Percentiles rank a stretch among this genome's conserved stretches.
phyloP scores from a whole-genome alignment of 345 rosid genomes.

The Bruguiera sexangula region DNA sequence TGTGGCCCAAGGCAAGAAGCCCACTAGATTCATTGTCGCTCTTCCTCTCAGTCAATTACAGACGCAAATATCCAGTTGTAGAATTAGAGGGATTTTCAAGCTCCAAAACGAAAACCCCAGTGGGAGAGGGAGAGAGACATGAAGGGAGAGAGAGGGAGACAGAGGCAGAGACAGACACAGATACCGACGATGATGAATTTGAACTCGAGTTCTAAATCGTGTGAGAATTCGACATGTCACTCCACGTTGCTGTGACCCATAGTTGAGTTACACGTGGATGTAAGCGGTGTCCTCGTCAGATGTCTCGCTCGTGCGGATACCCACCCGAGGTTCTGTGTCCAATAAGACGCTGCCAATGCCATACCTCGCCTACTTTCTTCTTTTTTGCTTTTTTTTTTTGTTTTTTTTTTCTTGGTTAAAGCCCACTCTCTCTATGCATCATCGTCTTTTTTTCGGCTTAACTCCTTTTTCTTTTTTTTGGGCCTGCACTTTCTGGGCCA shows the following conservation, averaged over 20 bases:
- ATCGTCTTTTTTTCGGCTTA: no score
- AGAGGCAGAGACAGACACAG: neutral
- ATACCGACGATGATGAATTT: no score
- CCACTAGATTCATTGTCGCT: slow-evolving; percentile 35
- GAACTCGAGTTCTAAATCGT: neutral
- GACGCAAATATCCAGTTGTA: neutral
- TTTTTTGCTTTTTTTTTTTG: neutral
- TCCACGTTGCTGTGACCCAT: slow-evolving; percentile 58
- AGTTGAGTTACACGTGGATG: slow-evolving; percentile 34
- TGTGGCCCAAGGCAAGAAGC: slow-evolving; percentile 33
- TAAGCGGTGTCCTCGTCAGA: slow-evolving; percentile 1
- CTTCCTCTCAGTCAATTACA: neutral
- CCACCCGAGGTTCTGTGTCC: neutral
- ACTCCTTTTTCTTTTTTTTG: no score
- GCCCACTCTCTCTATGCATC: no score
- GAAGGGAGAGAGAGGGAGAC: neutral
- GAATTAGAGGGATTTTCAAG: neutral
- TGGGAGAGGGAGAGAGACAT: neutral
- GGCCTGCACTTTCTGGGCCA: neutral
- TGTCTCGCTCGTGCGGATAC: neutral
- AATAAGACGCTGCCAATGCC: slow-evolving; percentile 32
- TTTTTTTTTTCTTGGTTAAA: no score
- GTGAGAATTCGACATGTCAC: slow-evolving; percentile 22
- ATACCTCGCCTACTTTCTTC: neutral
- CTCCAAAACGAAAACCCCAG: no score